Evolutionary conservation across 345 rosid species (phyloP).

Genomic region (Boechera retrofracta): DNA sequence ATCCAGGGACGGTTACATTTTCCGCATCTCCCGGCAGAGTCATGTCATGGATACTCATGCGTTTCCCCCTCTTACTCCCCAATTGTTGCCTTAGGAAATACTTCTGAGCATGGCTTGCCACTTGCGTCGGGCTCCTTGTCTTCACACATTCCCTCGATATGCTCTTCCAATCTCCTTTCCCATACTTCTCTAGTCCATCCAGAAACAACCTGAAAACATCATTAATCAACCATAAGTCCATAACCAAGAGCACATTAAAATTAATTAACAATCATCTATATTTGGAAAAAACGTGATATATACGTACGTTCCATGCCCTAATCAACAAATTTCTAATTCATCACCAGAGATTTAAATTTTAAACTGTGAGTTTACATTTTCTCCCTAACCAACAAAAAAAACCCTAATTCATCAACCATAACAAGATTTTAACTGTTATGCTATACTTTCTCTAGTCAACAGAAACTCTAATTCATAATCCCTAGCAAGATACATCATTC

Average conservation of each 20-base stretch:
- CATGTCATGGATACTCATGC: background rate
- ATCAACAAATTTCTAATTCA: background rate
- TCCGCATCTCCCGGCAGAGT: constrained; percentile 13
- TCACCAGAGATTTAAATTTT: no score
- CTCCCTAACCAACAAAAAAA: background rate
- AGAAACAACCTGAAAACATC: background rate
- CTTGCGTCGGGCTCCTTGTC: background rate
- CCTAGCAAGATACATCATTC: background rate
- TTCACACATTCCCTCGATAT: background rate
- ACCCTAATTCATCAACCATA: background rate
- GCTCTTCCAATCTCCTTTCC: background rate
- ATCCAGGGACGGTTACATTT: constrained; percentile 24
- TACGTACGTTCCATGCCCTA: no score
- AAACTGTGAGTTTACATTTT: no score
- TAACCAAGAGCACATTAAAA: background rate
- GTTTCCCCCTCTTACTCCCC: background rate
- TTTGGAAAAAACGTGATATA: background rate
- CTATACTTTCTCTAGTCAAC: background rate
- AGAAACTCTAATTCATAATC: background rate
- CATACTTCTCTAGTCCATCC: background rate
- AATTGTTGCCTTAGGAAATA: background rate
- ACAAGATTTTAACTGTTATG: background rate
- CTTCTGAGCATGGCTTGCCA: background rate
- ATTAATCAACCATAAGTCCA: background rate
- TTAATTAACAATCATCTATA: background rate